These are phyloP conservation scores for Agrocybe chaxingu DNA, from an alignment of 768 basidiomycete species.

Conservation along the genomic window DNA sequence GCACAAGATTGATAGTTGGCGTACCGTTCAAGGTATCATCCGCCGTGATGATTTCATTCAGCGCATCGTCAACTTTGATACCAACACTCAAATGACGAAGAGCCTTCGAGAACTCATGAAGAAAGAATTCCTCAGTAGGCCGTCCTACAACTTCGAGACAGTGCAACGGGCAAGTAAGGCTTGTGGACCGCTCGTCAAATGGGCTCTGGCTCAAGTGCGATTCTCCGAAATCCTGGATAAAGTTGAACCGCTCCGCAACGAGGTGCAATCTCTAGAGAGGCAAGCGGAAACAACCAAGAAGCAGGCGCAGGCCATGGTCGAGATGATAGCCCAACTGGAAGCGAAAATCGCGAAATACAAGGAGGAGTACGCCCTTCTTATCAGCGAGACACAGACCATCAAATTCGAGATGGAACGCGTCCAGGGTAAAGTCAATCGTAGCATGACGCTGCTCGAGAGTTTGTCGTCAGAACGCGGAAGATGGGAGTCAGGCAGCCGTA, in stretches of 20 bases:
- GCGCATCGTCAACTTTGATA: conserved; percentile 94
- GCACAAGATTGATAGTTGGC: conserved; percentile 96
- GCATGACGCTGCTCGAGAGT: conserved; percentile 91
- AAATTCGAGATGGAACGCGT: conserved; percentile 98
- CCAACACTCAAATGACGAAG: conserved; percentile 86
- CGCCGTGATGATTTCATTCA: conserved; percentile 97
- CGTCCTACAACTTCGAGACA: conserved; percentile 91
- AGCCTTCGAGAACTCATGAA: conserved; percentile 87
- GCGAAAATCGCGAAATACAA: conserved; percentile 92
- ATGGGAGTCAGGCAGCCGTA: conserved; percentile 93
- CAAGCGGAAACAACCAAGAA: conserved; percentile 96
- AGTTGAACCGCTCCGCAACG: conserved; percentile 93
- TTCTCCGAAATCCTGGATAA: conserved; percentile 98
- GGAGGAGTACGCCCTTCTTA: conserved; percentile 94
- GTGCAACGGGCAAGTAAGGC: conserved; percentile 95
- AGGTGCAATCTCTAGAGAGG: conserved; percentile 88
- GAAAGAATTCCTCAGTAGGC: conserved; percentile 86
- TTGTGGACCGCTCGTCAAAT: conserved; percentile 96
- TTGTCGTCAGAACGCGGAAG: conserved; percentile 91
- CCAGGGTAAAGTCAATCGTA: conserved; percentile 94
- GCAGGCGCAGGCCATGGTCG: conserved; percentile 85
- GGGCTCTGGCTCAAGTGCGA: conserved; percentile 94
- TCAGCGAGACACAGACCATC: conserved; percentile 96
- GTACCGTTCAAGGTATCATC: conserved; percentile 91
- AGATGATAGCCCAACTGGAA: conserved; percentile 91